These are phyloP conservation scores for Flueggea neowawraea DNA, from an alignment of 441 rosid species.

Conservation along the genomic window DNA sequence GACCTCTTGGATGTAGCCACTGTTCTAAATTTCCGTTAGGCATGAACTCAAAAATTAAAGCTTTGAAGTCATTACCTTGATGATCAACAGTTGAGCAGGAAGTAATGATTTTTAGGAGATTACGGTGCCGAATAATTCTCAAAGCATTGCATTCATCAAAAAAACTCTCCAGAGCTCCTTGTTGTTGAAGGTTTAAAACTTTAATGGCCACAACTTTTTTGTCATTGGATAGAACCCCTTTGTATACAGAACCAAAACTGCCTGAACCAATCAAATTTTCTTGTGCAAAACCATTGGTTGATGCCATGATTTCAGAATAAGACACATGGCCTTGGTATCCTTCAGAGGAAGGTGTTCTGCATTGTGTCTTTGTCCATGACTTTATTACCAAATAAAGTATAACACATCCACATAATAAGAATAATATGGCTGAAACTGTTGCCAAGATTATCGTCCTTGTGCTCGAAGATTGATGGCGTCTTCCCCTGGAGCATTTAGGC, in stretches of 20 bases:
- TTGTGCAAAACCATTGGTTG: slow-evolving; percentile 34
- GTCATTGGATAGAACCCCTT: slow-evolving; percentile 19
- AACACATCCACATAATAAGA: neutral
- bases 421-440: slow-evolving; percentile 2
- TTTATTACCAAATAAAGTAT: slow-evolving; percentile 8
- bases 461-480: neutral
- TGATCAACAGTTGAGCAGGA: slow-evolving; percentile 31
- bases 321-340: slow-evolving; percentile 19
- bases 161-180: slow-evolving; percentile 42
- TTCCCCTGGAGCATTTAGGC: slow-evolving; percentile 18
- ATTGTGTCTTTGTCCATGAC: slow-evolving; percentile 3
- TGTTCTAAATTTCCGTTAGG: slow-evolving; percentile 34
- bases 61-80: slow-evolving; percentile 36
- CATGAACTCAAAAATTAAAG: slow-evolving; percentile 43
- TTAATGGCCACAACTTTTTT: slow-evolving; percentile 27
- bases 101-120: slow-evolving; percentile 30
- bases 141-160: slow-evolving; percentile 36
- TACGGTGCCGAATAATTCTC: slow-evolving; percentile 32
- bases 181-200: slow-evolving; percentile 33
- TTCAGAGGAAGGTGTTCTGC: neutral
- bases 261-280: slow-evolving; percentile 35
- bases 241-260: slow-evolving; percentile 42
- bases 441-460: slow-evolving; percentile 12
- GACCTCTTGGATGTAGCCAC: slow-evolving; percentile 24
- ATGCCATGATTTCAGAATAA: slow-evolving; percentile 21